Percentiles rank a stretch among this genome's conserved stretches.
Evolutionary conservation across 2,329 filamentous ascomycete genomes (phyloP).

Genomic region (Mycosphaerella sp.): DNA sequence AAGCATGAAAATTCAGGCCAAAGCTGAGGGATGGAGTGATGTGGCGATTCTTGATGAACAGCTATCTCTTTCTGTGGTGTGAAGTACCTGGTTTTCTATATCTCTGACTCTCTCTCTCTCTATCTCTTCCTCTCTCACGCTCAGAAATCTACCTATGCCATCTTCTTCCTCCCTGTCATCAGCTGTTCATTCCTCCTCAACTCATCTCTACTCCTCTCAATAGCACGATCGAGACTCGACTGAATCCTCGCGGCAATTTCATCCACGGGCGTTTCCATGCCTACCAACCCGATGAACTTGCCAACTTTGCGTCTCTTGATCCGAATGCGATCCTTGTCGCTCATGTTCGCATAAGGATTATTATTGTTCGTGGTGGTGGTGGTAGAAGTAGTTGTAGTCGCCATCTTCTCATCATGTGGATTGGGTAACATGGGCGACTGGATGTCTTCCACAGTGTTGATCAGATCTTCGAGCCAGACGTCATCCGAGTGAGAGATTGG

Average conservation of each 20-base stretch:
- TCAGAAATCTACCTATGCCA: slow-evolving; percentile 13
- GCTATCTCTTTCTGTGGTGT: slow-evolving; percentile 6
- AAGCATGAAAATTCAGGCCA: slow-evolving; percentile 69
- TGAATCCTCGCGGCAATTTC: slow-evolving; percentile 41
- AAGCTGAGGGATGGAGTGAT: slow-evolving; percentile 26
- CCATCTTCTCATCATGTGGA: slow-evolving; percentile 9
- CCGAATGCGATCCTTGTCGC: slow-evolving; percentile 36
- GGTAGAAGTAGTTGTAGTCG: background rate
- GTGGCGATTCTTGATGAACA: slow-evolving; percentile 26
- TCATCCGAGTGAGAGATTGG: slow-evolving; percentile 21
- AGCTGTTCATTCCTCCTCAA: slow-evolving; percentile 32
- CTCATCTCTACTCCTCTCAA: slow-evolving; percentile 30
- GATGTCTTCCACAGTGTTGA: slow-evolving; percentile 36
- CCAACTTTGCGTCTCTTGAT: slow-evolving; percentile 66
- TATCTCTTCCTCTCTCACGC: background rate
- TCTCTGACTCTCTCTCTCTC: too few species aligned
- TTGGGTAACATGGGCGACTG: slow-evolving; percentile 21
- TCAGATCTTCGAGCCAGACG: slow-evolving; percentile 26
- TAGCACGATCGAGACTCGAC: slow-evolving; percentile 31
- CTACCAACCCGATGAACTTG: slow-evolving; percentile 65
- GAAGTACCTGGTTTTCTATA: background rate
- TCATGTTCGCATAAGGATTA: slow-evolving; percentile 31
- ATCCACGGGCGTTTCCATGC: slow-evolving; percentile 51
- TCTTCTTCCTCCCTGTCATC: slow-evolving; percentile 32
- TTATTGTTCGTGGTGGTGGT: too few species aligned